Base-by-base conservation (phyloP, 1,139 yeast species). In the Blastobotrys malaysiensis region DNA sequence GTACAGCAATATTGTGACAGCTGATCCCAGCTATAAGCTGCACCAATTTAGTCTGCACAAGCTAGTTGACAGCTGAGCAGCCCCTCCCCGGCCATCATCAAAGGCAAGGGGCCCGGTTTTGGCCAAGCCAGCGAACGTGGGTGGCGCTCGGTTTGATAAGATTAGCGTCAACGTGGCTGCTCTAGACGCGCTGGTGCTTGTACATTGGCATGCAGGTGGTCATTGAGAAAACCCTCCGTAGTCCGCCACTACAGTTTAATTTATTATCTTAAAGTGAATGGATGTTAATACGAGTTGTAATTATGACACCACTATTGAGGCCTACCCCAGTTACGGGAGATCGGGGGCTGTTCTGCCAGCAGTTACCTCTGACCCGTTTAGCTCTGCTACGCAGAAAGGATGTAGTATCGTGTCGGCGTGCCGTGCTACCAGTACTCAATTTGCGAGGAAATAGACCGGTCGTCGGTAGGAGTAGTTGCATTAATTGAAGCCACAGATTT, bases 161-260 rank as follows among this genome's bases (percentile, higher is more conserved):
- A 75, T 82, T 16, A 77, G 77, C 48, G 83, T 82, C 65, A 84
- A 89, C 63, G 74, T 78, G 31, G 79, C 80, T 57, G 76, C 86
- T 46, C 77, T 90, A 60, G 87, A 90, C 65, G 89, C 97, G 0
- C 76, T 93, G 62, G 95, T 89, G 2, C 74, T n/a, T 90, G 57
- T 91, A 91, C 67, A 80, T 86, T 48, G 96, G 95, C 24, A 78
- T 84, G 50, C 80, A 83, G 55, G 93, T 88, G 1, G 84, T 83
- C 47, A 77, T 80, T 27, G 95, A 86, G 55, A 80, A 69, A 57
- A 69, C 70, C 59, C 39, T 31, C 39, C 11, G 39, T 16, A 31
- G 39, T 31, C 39, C 39, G 39, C 39, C 39, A 16, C 39, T 31
- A 16, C 39, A 14, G 39, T 16, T n/a, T 31, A 31, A 31, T 31